phyloP scores from a whole-genome alignment of 495 filamentous ascomycete genomes.

The Penicillium arizonense region DNA sequence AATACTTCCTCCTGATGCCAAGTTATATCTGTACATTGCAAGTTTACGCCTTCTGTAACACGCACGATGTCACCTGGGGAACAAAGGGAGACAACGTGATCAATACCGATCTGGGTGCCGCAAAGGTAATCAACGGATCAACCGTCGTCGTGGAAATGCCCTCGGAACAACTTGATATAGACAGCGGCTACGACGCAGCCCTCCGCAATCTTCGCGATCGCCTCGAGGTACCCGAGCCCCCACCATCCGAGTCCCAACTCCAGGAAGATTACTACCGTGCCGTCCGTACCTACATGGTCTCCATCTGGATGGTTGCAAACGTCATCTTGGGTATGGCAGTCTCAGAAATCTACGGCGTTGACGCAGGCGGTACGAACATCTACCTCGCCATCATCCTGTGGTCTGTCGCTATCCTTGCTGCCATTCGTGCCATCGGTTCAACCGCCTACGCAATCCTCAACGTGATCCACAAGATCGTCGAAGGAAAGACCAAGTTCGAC shows the following conservation, averaged over 20 bases:
- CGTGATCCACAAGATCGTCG: slow-evolving; percentile 77
- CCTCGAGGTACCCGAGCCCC: slow-evolving; percentile 68
- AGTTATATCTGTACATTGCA: slow-evolving; percentile 96
- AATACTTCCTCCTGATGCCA: slow-evolving; percentile 92
- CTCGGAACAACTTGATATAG: slow-evolving; percentile 95
- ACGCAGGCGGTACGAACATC: slow-evolving; percentile 72
- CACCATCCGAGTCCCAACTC: slow-evolving; percentile 70
- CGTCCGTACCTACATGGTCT: slow-evolving; percentile 97
- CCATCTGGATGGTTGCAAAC: slow-evolving; percentile 93
- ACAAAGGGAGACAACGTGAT: slow-evolving; percentile 98
- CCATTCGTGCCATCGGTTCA: slow-evolving; percentile 80
- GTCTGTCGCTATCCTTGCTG: slow-evolving; percentile 81
- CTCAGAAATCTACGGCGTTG: slow-evolving; percentile 74
- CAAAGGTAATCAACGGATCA: slow-evolving; percentile 65
- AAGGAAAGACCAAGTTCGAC: slow-evolving; percentile 71
- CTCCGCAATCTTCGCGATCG: slow-evolving; percentile 93
- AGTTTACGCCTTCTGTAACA: slow-evolving; percentile 99
- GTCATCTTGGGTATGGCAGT: slow-evolving; percentile 91
- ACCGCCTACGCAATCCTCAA: slow-evolving; percentile 80
- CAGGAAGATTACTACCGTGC: slow-evolving; percentile 99
- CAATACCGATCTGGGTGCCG: slow-evolving; percentile 85
- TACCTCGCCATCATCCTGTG: slow-evolving; percentile 94
- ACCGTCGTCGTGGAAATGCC: slow-evolving; percentile 90
- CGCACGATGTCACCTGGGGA: slow-evolving; percentile 98
- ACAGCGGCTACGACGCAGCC: slow-evolving; percentile 95